Evolutionary conservation across 352 stramenopile species (phyloP), one percentile per base, ranked within the genome.

Genomic region (Globisporangium camurandrum): DNA sequence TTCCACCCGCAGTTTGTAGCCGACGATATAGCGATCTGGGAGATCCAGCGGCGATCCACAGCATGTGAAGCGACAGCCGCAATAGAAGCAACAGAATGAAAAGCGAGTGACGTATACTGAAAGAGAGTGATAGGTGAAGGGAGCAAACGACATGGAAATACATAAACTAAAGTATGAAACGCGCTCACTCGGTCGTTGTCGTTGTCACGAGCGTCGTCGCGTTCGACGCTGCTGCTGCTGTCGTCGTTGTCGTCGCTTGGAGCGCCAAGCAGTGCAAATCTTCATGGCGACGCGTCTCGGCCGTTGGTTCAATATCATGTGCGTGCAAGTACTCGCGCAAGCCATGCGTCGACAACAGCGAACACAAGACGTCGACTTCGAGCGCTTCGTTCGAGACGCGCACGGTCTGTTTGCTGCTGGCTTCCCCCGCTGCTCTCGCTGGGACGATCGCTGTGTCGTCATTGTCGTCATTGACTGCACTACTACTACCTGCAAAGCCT

Each of bases 21-120:
- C 1, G 80, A 86, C 34, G 87, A 96, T 51, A 95, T 96, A 61
- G 84, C 96, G 57, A 81, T 96, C 52, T 96, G 87, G 87, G 73
- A 91, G 22, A 57, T 80, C 46, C 53, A 41, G 43, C 54, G 54
- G 22, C 34, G 44, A 20, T 44, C n/a, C n/a, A n/a, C n/a, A n/a
- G n/a, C n/a, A 28, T 52, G 50, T 34, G 14, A 17, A 46, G 41
- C 8, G 19, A n/a, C 6, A 12, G 33, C 14, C 33, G 12, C 6
- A 5, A 7, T 19, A 10, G 19, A 30, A 0, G 16, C 7, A 6
- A 24, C 10, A 24, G 16, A 10, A 30, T 11, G 20, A 3, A 30
- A 22, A 36, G 16, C 30, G n/a, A n/a, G n/a, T n/a, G n/a, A n/a
- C n/a, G n/a, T n/a, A n/a, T n/a, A n/a, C n/a, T n/a, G n/a, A n/a